Evolutionary conservation across 2,329 filamentous ascomycete species (phyloP), one percentile per base, ranked within the genome.

Genomic region (Diaporthe humulicola): DNA sequence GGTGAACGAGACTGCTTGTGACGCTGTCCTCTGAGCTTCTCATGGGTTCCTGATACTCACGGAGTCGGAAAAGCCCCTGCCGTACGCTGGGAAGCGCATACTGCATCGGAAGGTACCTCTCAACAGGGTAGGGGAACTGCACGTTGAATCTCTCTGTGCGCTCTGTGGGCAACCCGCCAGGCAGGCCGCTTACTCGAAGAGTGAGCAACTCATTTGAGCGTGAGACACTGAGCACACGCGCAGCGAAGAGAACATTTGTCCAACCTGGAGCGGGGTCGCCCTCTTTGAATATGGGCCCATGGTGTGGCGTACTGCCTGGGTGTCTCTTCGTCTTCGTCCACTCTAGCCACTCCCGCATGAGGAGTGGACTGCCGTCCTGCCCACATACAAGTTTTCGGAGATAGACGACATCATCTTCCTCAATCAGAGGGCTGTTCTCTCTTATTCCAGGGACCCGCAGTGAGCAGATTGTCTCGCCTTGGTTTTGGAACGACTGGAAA

Each of bases 381-480:
- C 73, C 73, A n/a, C 67, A 71, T 0, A 74, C 71, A 9, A 80
- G 74, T 54, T 78, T 77, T 19, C 79, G 78, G 28, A 80, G 76
- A 22, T 78, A 57, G 4, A 80, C 70, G 3, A 73, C 22, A 48
- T 80, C 78, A 42, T 79, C 79, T 14, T 78, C 77, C 56, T 80
- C 76, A 3, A 80, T 54, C 17, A 77, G 71, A 0, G 79, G 79
- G 5, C 33, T 78, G 70, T 78, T 75, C 42, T 79, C 78, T n/a
- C 78, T 70, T 19, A 80, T 74, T 7, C 79, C 79, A 1, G 79
- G 78, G 5, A 79, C 78, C n/a, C 25, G 48, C 30, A 75, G 15
- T 28, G 56, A 56, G 8, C 60, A 54, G 7, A 78, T 66, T 14
- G 75, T 74, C 17, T 77, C 70, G 22, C 56, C 45, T 64, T 64